phyloP scores from a whole-genome alignment of 768 basidiomycete genomes.

The Boletus subcaerulescens region DNA sequence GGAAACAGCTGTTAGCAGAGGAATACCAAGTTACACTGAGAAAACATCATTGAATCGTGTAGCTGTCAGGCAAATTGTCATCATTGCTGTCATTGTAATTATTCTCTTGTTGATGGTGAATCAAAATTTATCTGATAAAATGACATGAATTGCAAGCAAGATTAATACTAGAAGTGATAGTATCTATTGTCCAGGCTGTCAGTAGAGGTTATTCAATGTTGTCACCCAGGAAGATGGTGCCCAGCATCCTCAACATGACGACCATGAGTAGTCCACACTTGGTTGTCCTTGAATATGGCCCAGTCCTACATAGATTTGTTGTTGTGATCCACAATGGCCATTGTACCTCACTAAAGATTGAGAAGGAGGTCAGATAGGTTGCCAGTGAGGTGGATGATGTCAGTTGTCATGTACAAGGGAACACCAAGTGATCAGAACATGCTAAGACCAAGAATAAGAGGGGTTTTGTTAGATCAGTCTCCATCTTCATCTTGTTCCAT shows the following conservation, averaged over 20 bases:
- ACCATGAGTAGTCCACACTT: not conserved
- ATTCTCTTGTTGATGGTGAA: too few species aligned
- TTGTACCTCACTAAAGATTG: not conserved
- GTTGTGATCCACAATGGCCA: not conserved
- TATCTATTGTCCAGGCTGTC: not conserved
- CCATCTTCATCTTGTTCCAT: constrained; percentile 26
- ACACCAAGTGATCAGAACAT: constrained; percentile 21
- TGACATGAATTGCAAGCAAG: not conserved
- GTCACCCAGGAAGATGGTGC: not conserved
- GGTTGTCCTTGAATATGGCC: not conserved
- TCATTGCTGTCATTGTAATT: too few species aligned
- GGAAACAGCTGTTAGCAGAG: too few species aligned
- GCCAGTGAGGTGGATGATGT: constrained; percentile 35
- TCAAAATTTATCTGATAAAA: not conserved
- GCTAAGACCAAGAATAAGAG: constrained; percentile 36
- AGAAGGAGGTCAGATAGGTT: not conserved
- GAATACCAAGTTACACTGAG: too few species aligned
- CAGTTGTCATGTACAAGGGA: constrained; percentile 36
- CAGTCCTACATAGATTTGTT: not conserved
- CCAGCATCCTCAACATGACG: not conserved
- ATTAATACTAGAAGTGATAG: not conserved
- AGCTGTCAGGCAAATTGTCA: too few species aligned
- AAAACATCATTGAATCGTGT: too few species aligned
- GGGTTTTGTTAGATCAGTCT: constrained; percentile 37
- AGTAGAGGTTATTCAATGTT: not conserved